Base-by-base conservation (phyloP, 805 yeast genomes). In the Saccharomycopsis microspora region DNA sequence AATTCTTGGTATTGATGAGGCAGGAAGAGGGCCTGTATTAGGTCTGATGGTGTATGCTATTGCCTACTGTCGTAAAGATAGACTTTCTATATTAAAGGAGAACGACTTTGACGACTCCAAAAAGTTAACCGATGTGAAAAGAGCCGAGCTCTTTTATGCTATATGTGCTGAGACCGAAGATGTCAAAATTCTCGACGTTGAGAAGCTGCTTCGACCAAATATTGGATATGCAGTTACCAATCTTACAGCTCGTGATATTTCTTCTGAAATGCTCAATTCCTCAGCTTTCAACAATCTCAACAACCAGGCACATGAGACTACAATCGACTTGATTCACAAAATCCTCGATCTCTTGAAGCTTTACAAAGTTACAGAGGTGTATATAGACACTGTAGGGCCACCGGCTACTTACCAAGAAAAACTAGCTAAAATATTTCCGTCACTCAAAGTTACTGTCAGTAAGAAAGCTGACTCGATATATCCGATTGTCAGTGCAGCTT, bases 1-100 rank as follows among this genome's bases (percentile, higher is more conserved):
- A 4, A 71, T 80, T 5, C 64, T 93, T 7, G 99, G 99, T 1
- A 95, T 93, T 1, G 99, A 93, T 63, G 99, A 93, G 61, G 99
- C 99, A 0, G 99, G 99, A 1, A 72, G 99, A 55, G 99, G 99
- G 0, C 99, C 99, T 0, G 97, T 94, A 0, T 58, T 94, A 39
- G 98, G 98, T 0, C 95, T 97, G 0, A 93, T 93, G 98, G 98
- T 93, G 1, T 93, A 93, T 59, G 95, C 95, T 3, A 69, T 87
- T 5, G 80, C 93, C 3, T 93, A 87, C 60, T 81, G 95, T 53
- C 64, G 80, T 8, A 70, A 72, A 43, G 62, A 66, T 0, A 84
- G 76, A 48, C 66, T 65, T 51, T 61, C 54, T 54, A 72, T 69
- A 32, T 58, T 64, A 1, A 60, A 74, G 30, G 65, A 72, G 33